phyloP scores from a whole-genome alignment of 1,284 basidiomycete genomes.

The Pseudozyma pruni region DNA sequence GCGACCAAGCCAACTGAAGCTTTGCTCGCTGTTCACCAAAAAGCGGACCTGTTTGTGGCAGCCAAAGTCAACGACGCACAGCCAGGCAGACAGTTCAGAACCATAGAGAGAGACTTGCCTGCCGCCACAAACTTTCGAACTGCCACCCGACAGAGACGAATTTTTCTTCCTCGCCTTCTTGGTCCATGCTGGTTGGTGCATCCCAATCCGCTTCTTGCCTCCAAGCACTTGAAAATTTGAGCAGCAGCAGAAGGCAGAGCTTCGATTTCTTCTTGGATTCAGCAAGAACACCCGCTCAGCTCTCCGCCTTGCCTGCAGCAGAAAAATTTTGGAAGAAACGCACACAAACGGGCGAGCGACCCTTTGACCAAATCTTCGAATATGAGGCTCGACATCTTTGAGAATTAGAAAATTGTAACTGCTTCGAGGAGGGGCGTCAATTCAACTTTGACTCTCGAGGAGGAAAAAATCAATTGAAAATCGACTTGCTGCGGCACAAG shows the following conservation, averaged over 20 bases:
- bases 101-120: too few species aligned
- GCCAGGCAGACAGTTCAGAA: too few species aligned
- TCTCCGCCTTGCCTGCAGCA: conserved; percentile 7
- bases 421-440: too few species aligned
- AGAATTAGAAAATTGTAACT: too few species aligned
- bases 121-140: too few species aligned
- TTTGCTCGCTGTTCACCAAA: conserved; percentile 4
- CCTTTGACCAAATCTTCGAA: too few species aligned
- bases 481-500: conserved; percentile 44
- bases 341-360: too few species aligned
- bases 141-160: too few species aligned
- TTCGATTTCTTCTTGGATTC: not conserved
- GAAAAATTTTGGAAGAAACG: conserved; percentile 45
- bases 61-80: not conserved
- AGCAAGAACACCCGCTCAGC: not conserved
- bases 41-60: conserved; percentile 5
- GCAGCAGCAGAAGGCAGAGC: not conserved
- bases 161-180: conserved; percentile 9
- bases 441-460: too few species aligned
- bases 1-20: conserved; percentile 15
- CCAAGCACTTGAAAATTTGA: not conserved
- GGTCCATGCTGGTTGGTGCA: conserved; percentile 9
- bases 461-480: conserved; percentile 1
- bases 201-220: too few species aligned
- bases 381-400: not conserved